phyloP scores from a whole-genome alignment of 106 monocot genomes.

The Chionographis japonica region DNA sequence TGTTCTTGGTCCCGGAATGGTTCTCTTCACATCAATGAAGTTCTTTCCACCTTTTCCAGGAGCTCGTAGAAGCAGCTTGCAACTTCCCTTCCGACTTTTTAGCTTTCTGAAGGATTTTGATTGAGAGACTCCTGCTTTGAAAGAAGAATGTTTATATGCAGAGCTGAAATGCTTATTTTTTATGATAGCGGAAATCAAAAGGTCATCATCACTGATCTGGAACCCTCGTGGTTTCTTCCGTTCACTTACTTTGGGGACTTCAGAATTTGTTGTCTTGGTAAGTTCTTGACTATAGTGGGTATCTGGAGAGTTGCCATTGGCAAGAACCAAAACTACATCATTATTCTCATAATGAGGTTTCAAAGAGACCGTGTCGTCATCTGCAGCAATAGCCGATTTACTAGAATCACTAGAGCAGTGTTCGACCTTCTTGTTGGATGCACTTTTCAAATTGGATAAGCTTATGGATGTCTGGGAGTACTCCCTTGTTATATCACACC shows the following conservation, averaged over 20 bases:
- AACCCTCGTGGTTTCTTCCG: slow-evolving; percentile 8
- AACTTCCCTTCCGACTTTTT: slow-evolving; percentile 15
- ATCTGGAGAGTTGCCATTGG: slow-evolving; percentile 1
- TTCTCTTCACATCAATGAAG: slow-evolving; percentile 8
- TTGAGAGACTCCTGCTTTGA: slow-evolving; percentile 2
- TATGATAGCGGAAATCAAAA: slow-evolving; percentile 44
- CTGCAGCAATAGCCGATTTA: background rate
- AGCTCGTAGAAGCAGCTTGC: slow-evolving; percentile 16
- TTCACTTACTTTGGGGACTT: slow-evolving; percentile 19
- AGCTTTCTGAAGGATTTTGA: slow-evolving; percentile 26
- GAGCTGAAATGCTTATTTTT: slow-evolving; percentile 26
- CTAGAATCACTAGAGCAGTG: background rate
- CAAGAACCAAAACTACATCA: background rate
- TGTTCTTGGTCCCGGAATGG: slow-evolving; percentile 39
- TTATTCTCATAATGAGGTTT: slow-evolving; percentile 3
- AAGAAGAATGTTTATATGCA: slow-evolving; percentile 4
- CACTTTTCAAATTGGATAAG: background rate
- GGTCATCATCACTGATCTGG: slow-evolving; percentile 43
- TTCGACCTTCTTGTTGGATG: slow-evolving; percentile 3
- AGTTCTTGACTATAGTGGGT: background rate
- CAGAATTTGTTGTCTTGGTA: slow-evolving; percentile 10
- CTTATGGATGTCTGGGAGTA: background rate
- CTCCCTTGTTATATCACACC: background rate
- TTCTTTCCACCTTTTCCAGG: slow-evolving; percentile 15
- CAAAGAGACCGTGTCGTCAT: background rate